Conservation (phyloP, 129 eudicot species). For the Artemisia tridentata region DNA sequence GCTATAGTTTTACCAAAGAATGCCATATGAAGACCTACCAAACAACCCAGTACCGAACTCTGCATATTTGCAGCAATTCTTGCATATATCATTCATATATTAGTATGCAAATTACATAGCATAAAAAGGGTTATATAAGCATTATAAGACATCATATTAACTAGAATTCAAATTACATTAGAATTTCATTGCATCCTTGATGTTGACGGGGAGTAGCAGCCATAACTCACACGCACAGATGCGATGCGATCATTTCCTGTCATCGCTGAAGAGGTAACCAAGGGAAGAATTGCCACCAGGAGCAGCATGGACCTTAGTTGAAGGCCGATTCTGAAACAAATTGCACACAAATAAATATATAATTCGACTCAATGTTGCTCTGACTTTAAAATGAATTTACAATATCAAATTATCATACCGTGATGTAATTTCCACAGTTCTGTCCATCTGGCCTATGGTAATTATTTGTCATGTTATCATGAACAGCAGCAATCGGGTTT, state of each 20-base stretch:
- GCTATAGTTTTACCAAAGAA: too few species aligned
- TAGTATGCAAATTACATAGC: constrained; percentile 14
- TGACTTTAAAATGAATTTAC: not conserved
- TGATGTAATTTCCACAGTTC: constrained; percentile 76
- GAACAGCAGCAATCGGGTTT: constrained; percentile 26
- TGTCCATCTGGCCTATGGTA: constrained; percentile 74
- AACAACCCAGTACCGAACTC: too few species aligned
- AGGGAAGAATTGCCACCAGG: constrained; percentile 58
- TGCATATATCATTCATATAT: constrained; percentile 5
- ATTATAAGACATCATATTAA: constrained; percentile 9
- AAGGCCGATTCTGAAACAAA: constrained; percentile 46
- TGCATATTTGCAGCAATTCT: constrained; percentile 6
- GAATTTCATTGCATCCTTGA: constrained; percentile 9
- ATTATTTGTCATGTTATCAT: constrained; percentile 48
- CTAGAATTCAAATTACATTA: not conserved
- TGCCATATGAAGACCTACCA: too few species aligned
- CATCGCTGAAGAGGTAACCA: constrained; percentile 48
- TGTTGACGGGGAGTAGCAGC: constrained; percentile 11
- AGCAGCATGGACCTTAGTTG: constrained; percentile 55
- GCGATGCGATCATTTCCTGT: constrained; percentile 31
- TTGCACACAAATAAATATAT: not conserved
- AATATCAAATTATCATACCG: constrained; percentile 37
- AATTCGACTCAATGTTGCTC: not conserved
- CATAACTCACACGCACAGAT: constrained; percentile 11
- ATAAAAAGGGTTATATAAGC: constrained; percentile 5